phyloP scores from a whole-genome alignment of 768 basidiomycete species.

The Coprinellus micaceus region DNA sequence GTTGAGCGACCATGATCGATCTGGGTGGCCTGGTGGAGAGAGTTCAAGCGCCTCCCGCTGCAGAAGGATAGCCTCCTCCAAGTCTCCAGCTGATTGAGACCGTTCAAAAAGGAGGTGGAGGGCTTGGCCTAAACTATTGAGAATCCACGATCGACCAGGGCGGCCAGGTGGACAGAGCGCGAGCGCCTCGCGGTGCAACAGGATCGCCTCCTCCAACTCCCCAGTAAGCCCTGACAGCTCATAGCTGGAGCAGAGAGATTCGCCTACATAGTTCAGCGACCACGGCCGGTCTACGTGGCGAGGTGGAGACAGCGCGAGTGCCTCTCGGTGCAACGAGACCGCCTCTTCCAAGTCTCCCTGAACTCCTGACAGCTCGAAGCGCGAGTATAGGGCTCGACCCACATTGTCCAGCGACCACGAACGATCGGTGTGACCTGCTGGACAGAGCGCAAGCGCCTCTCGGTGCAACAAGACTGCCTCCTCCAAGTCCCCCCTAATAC shows the following conservation, averaged over 20 bases:
- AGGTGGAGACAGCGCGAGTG: slow-evolving; percentile 10
- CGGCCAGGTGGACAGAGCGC: not conserved
- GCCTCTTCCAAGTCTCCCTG: no score
- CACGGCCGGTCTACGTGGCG: slow-evolving; percentile 11
- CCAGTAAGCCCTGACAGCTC: not conserved
- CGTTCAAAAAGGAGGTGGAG: no score
- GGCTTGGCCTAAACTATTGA: no score
- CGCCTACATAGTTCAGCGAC: slow-evolving; percentile 17
- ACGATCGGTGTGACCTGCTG: no score
- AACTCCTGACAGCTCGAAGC: no score
- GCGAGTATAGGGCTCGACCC: no score
- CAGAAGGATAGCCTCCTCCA: not conserved
- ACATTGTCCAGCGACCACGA: no score
- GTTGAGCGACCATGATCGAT: no score
- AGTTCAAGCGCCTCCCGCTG: not conserved
- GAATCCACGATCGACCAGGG: no score
- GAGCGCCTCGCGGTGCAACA: slow-evolving; percentile 10
- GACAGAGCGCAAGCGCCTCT: no score
- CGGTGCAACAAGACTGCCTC: not conserved
- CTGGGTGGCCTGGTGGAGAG: slow-evolving; percentile 8
- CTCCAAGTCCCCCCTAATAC: not conserved
- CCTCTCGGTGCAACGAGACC: slow-evolving; percentile 11
- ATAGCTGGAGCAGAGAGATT: slow-evolving; percentile 7
- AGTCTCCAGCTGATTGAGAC: no score
- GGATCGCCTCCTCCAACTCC: slow-evolving; percentile 21